Base-by-base conservation (phyloP, 805 yeast species). In the Candida anglica region DNA sequence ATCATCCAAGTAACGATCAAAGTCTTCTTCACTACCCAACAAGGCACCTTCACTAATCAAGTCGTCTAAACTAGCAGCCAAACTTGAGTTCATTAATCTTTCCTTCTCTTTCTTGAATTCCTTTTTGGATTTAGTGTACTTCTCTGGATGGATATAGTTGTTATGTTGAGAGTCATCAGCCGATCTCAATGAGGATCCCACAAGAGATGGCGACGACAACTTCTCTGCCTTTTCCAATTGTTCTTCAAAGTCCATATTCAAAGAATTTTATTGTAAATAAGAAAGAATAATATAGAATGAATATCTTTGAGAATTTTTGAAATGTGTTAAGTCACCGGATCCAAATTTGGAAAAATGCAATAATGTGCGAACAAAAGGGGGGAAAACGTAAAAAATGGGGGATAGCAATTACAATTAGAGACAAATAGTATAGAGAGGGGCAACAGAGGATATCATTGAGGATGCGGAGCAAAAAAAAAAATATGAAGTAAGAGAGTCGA, bases 11-110 rank as follows among this genome's bases (percentile, higher is more conserved):
- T 75, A 62, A 15, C 61, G 55, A 17, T 69, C 79, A 44, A 78
- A 69, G 41, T 68, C 73, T 43, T 69, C 79, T 35, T 77, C 82
- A 3, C 67, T 59, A 1, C 69, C 71, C 46, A 67, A 51, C 32
- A 67, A 56, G 2, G 73, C 73, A 5, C 73, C 73, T 41, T 67
- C 73, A 33, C 47, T 64, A 38, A 67, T 67, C 48, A 67, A 60
- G 32, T 73, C 81, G 41, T 73, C 74, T 45, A 77, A 52, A 5
- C 79, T 56, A 3, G 81, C 81, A 25, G 80, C 74, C 28, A 76
- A 73, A 6, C 55, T 37, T 10, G 47, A 30, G 39, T 49, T 43
- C 39, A 44, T 34, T 15, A 50, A 18, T 10, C 44, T 30, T 28
- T 43, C 42, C 41, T 47, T 42, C 11, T 38, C 36, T 27, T 34